Percentiles rank a stretch among this genome's conserved stretches.
phyloP scores from a whole-genome alignment of 225 moss, liverwort and hornwort species.

The Bryoerythrophyllum caledonicum region DNA sequence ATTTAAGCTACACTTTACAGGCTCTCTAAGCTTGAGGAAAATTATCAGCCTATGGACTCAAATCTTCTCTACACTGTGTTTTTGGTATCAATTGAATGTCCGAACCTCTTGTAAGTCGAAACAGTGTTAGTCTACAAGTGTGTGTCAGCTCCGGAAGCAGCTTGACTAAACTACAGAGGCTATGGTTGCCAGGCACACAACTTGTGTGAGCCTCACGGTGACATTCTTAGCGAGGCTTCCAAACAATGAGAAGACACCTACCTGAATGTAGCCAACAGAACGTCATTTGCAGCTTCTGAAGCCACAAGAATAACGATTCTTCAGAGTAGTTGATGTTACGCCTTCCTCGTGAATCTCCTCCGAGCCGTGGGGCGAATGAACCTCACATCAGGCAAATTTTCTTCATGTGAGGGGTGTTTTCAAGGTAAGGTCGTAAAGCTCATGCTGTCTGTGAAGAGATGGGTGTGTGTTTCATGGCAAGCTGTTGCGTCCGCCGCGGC shows the following conservation, averaged over 20 bases:
- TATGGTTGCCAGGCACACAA: conserved; percentile 25
- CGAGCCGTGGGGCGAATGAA: not conserved
- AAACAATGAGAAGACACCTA: conserved; percentile 15
- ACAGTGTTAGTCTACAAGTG: conserved; percentile 35
- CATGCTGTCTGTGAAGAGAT: not conserved
- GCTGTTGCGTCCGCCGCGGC: conserved; percentile 46
- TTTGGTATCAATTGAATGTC: conserved; percentile 17
- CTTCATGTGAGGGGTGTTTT: not conserved
- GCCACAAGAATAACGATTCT: conserved; percentile 5
- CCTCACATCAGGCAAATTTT: not conserved
- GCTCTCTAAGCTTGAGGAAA: conserved; percentile 23
- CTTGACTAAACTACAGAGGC: conserved; percentile 43
- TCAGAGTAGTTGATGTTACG: not conserved
- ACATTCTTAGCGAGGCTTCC: not conserved
- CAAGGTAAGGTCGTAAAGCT: conserved; percentile 16
- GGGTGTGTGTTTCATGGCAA: conserved; percentile 20
- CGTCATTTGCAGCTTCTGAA: conserved; percentile 2
- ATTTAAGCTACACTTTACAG: conserved; percentile 34
- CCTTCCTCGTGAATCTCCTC: conserved; percentile 15
- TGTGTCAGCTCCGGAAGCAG: conserved; percentile 24
- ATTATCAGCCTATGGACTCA: conserved; percentile 20
- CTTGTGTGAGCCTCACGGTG: conserved; percentile 29
- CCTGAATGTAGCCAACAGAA: conserved; percentile 2
- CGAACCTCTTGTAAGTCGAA: conserved; percentile 4
- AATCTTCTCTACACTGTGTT: conserved; percentile 20